A percentile compares a stretch with the other conserved stretches of the same genome.
Conservation (phyloP, 2,329 filamentous ascomycete genomes). For the Fusarium praegraminearum region DNA sequence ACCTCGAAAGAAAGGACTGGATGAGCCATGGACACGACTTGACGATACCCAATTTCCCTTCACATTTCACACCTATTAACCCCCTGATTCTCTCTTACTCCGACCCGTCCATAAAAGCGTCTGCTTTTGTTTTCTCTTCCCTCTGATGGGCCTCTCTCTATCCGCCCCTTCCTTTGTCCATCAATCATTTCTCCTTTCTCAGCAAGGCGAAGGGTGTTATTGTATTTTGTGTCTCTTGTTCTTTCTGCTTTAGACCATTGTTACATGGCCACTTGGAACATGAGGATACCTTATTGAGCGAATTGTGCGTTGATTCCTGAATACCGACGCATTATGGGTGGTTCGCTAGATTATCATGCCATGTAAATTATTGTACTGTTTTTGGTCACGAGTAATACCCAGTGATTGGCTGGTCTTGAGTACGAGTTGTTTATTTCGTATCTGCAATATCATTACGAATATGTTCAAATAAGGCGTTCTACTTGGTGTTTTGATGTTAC, state of each 20-base stretch:
- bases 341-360: constrained; percentile 10
- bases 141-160: constrained; percentile 16
- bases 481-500: background rate
- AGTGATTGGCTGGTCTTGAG: constrained; percentile 16
- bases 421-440: constrained; percentile 11
- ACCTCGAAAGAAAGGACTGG: constrained; percentile 3
- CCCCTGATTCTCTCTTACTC: constrained; percentile 1
- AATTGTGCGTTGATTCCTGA: constrained; percentile 18
- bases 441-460: constrained; percentile 23
- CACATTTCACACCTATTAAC: constrained; percentile 13
- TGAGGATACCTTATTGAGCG: constrained; percentile 24
- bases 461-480: background rate
- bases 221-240: constrained; percentile 17
- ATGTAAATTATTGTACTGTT: constrained; percentile 27
- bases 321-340: constrained; percentile 6
- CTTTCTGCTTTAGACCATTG: constrained; percentile 2
- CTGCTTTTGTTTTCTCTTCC: constrained; percentile 16
- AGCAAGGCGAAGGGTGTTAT: constrained; percentile 45
- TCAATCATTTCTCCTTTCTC: constrained; percentile 34
- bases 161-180: constrained; percentile 17
- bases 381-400: constrained; percentile 29
- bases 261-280: constrained; percentile 13
- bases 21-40: constrained; percentile 41
- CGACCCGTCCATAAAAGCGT: constrained; percentile 24
- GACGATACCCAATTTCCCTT: constrained; percentile 32